phyloP scores from a whole-genome alignment of 2,329 filamentous ascomycete genomes.

The Calonectria pauciramosa region DNA sequence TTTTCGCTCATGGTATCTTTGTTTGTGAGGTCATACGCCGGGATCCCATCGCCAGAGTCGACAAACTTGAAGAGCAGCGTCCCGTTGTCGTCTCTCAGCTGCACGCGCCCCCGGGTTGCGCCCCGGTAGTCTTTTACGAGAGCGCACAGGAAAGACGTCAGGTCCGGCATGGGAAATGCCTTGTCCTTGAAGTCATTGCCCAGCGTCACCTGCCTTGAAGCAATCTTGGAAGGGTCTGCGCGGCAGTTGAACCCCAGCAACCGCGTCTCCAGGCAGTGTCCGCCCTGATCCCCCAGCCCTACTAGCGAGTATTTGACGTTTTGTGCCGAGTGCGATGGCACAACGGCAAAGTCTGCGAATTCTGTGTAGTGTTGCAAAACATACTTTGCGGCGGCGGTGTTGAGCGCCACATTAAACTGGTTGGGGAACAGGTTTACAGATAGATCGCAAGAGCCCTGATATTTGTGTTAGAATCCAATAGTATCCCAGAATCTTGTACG shows the following conservation, averaged over 20 bases:
- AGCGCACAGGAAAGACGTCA: conserved; percentile 35
- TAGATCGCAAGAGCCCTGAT: conserved; percentile 40
- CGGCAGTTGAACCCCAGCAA: conserved; percentile 43
- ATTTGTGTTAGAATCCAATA: neutral
- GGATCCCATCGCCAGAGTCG: conserved; percentile 32
- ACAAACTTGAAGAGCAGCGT: conserved; percentile 34
- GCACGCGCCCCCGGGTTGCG: conserved; percentile 18
- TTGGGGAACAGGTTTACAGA: conserved; percentile 41
- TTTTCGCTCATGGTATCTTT: neutral
- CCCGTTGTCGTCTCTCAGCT: conserved; percentile 26
- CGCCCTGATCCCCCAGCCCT: conserved; percentile 32
- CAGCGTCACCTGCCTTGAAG: conserved; percentile 32
- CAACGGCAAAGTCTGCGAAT: conserved; percentile 37
- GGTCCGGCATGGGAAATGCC: conserved; percentile 37
- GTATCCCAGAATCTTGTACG: too few relatives aligned
- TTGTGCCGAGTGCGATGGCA: conserved; percentile 43
- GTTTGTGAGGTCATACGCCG: conserved; percentile 34
- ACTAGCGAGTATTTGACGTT: conserved; percentile 37
- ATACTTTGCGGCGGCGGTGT: conserved; percentile 31
- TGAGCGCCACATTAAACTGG: conserved; percentile 42
- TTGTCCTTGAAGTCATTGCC: conserved; percentile 34
- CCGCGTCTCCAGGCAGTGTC: conserved; percentile 33
- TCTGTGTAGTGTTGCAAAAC: conserved; percentile 32
- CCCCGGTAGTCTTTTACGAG: conserved; percentile 28
- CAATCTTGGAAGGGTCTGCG: conserved; percentile 37